These are phyloP conservation scores for Hygrocybe punicea DNA, from an alignment of 768 basidiomycete genomes.

Conservation along the genomic window DNA sequence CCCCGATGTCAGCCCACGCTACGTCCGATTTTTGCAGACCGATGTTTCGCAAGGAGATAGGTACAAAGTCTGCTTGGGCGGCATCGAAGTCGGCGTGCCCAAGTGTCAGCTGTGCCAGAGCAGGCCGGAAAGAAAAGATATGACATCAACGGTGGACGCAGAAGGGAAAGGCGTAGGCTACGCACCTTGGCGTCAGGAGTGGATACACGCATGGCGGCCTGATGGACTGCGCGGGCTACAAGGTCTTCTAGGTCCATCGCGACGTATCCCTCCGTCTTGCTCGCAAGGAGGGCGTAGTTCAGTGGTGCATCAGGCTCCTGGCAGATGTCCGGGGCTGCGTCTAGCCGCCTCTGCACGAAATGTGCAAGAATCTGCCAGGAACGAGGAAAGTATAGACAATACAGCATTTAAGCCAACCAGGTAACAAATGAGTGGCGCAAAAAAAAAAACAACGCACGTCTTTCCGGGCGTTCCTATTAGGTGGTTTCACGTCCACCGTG, in stretches of 20 bases:
- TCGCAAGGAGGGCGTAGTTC: conserved; percentile 75
- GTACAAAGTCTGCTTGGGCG: conserved; percentile 84
- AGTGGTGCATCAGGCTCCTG: conserved; percentile 49
- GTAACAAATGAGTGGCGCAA: neutral
- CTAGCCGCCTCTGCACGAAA: conserved; percentile 48
- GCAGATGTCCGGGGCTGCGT: conserved; percentile 44
- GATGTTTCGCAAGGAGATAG: conserved; percentile 81
- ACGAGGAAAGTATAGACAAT: no score
- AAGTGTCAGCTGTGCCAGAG: conserved; percentile 14
- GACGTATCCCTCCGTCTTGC: conserved; percentile 88
- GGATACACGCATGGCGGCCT: conserved; percentile 65
- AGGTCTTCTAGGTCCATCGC: conserved; percentile 84
- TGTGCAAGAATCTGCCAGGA: conserved; percentile 52
- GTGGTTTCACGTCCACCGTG: conserved; percentile 66
- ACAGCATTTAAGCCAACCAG: no score
- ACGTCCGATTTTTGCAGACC: conserved; percentile 85
- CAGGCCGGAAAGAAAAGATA: conserved; percentile 3
- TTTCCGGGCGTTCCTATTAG: conserved; percentile 73
- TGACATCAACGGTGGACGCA: neutral
- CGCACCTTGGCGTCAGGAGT: conserved; percentile 13
- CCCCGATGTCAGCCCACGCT: conserved; percentile 92
- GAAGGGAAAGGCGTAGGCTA: neutral
- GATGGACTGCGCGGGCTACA: conserved; percentile 75
- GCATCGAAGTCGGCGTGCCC: conserved; percentile 65
- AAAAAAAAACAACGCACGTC: no score